Conservation (phyloP, 73 alveolate genomes). For the Stentor coeruleus region DNA sequence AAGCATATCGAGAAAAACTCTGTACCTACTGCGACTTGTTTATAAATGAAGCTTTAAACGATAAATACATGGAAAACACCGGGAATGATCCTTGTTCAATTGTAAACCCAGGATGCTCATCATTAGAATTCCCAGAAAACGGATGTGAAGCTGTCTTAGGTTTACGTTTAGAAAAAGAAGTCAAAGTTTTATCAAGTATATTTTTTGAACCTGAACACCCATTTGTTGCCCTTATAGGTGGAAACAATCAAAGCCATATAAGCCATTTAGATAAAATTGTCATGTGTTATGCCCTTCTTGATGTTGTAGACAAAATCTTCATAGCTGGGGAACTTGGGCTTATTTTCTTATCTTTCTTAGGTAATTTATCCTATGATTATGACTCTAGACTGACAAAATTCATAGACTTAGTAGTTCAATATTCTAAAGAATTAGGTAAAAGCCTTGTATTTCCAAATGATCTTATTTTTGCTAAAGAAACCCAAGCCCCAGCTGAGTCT, state of each 20-base stretch:
- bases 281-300: conserved; percentile 6
- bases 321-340: neutral
- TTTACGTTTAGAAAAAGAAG: conserved; percentile 11
- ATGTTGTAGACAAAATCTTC: conserved; percentile 9
- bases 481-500: neutral
- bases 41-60: neutral
- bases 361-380: neutral
- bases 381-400: neutral
- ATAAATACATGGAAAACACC: neutral
- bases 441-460: neutral
- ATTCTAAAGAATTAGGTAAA: neutral
- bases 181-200: neutral
- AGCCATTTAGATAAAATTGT: conserved; percentile 5
- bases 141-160: conserved; percentile 19
- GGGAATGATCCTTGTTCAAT: neutral
- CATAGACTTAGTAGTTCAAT: neutral
- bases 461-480: neutral
- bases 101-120: conserved; percentile 26
- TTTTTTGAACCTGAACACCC: conserved; percentile 23
- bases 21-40: conserved; percentile 11
- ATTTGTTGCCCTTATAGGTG: conserved; percentile 20
- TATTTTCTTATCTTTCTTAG: neutral
- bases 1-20: neutral
- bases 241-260: conserved; percentile 21
- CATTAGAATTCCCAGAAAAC: neutral